Base-by-base conservation (phyloP, 2,329 filamentous ascomycete species). In the Aspergillus sp. region DNA sequence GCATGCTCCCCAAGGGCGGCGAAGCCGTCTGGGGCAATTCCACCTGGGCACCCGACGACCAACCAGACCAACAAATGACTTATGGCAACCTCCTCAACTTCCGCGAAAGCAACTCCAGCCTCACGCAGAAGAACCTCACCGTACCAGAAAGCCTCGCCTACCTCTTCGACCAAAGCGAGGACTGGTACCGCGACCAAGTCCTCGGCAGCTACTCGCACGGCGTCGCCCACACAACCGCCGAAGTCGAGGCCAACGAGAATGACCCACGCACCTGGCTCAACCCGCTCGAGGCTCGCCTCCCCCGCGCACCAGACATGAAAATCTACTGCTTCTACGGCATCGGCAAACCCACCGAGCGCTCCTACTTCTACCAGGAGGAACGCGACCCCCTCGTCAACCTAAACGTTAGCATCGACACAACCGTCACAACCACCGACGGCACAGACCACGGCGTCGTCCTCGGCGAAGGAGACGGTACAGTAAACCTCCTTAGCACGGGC, bases 261-360 rank as follows among this genome's bases (percentile, higher is more conserved):
- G 83, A 90, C 62, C 86, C 85, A 2, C 81, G 79, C 50, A 99
- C 96, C 71, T 99, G 95, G 95, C 86, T 96, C 60, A 99, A 99
- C 70, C 95, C 95, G 0, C 84, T 98, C n/a, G 93, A 98, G 73
- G 90, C 91, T 0, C 85, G 93, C 2, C 81, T 98, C 0, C 95
- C 95, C 0, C 81, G 91, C 19, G 93, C 95, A 1, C 93, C 95
- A 0, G 90, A 86, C 68, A 80, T 99, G 69, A 97, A 96, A 73
- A 91, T 99, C 12, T 98, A 93, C 77, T 98, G 95, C 77, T 98
- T 99, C 79, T 98, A 99, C 71, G 95, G 82, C 64, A 87, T 96
- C 4, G 93, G 93, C 40, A 99, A 98, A 73, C 89, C 90, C 3
- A 98, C 93, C 0, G 93, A 99, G 75, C 86, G 93, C 56, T 87